Evolutionary conservation across 1,139 yeast genomes (phyloP).

Genomic region (Yamadazyma kanchanaburiensis): DNA sequence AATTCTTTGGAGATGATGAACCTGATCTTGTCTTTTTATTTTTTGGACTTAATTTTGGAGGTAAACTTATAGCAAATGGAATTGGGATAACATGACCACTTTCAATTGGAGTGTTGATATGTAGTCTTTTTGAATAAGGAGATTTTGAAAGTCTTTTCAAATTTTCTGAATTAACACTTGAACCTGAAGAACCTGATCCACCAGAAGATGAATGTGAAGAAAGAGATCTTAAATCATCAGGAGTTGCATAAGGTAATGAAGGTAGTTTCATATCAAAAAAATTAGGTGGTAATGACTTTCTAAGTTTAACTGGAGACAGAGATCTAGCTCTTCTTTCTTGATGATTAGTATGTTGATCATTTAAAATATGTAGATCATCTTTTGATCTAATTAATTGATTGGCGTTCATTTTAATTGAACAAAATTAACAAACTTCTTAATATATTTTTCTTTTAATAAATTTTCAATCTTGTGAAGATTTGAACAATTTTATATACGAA

Average conservation of each 20-base stretch:
- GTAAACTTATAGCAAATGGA: conserved; percentile 41
- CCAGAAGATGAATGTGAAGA: conserved; percentile 12
- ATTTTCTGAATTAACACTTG: conserved; percentile 21
- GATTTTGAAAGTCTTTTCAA: conserved; percentile 31
- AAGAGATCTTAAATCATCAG: conserved; percentile 13
- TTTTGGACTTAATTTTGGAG: conserved; percentile 37
- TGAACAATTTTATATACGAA: too few relatives aligned
- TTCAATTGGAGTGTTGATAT: conserved; percentile 26
- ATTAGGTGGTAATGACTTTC: conserved; percentile 23
- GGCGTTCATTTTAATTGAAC: too few relatives aligned
- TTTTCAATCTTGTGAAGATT: too few relatives aligned
- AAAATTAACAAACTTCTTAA: too few relatives aligned
- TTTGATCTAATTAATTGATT: too few relatives aligned
- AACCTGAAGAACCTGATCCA: conserved; percentile 6
- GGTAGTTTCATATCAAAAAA: conserved; percentile 22
- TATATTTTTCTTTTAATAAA: too few relatives aligned
- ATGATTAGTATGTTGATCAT: conserved; percentile 1
- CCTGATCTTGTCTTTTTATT: conserved; percentile 12
- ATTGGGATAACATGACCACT: conserved; percentile 35
- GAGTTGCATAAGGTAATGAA: conserved; percentile 17
- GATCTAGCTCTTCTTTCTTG: conserved; percentile 26
- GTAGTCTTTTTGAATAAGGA: conserved; percentile 36
- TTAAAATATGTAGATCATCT: conserved; percentile 19
- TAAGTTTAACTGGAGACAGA: conserved; percentile 26
- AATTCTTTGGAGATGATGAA: conserved; percentile 12